Conservation (phyloP, 176 grass and related monocot genomes). For the Raddia guianensis region DNA sequence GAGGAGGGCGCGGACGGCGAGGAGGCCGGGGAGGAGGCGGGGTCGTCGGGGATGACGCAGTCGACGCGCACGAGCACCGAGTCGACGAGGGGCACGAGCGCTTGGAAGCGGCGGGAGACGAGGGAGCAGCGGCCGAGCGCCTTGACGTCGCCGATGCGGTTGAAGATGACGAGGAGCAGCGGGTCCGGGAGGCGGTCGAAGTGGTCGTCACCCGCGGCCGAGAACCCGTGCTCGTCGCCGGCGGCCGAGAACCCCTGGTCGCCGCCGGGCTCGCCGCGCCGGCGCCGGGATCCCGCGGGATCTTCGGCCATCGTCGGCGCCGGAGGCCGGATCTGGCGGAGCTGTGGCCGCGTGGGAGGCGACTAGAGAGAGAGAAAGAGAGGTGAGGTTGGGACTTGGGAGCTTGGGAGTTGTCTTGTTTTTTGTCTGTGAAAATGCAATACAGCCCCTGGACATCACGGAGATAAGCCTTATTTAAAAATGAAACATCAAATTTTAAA, state of each 20-base stretch:
- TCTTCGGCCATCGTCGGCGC: slow-evolving; percentile 50
- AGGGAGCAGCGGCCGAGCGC: slow-evolving; percentile 81
- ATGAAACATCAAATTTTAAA: background rate
- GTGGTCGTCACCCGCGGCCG: slow-evolving; percentile 48
- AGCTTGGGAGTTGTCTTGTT: slow-evolving; percentile 1
- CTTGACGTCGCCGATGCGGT: slow-evolving; percentile 90
- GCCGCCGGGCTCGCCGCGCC: slow-evolving; percentile 43
- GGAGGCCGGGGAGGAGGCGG: slow-evolving; percentile 27
- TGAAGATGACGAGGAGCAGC: slow-evolving; percentile 79
- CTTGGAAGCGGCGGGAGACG: slow-evolving; percentile 80
- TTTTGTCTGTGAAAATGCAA: slow-evolving; percentile 16
- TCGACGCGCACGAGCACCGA: slow-evolving; percentile 81
- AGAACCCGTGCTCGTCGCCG: slow-evolving; percentile 35
- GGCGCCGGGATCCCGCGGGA: slow-evolving; percentile 42
- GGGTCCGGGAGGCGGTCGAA: slow-evolving; percentile 87
- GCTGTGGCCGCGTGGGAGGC: slow-evolving; percentile 25
- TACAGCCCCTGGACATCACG: background rate
- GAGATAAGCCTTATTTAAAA: background rate
- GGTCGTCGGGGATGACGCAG: slow-evolving; percentile 90
- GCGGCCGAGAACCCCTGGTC: slow-evolving; percentile 32
- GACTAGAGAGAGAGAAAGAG: slow-evolving; percentile 21
- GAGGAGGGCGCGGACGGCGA: slow-evolving; percentile 33
- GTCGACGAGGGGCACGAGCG: slow-evolving; percentile 78
- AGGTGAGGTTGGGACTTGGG: slow-evolving; percentile 29
- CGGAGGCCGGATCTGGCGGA: slow-evolving; percentile 46